A percentile compares a stretch with the other conserved stretches of the same genome.
Conservation (phyloP, 176 grass and related monocot genomes). For the Hsuehochloa calcarea region DNA sequence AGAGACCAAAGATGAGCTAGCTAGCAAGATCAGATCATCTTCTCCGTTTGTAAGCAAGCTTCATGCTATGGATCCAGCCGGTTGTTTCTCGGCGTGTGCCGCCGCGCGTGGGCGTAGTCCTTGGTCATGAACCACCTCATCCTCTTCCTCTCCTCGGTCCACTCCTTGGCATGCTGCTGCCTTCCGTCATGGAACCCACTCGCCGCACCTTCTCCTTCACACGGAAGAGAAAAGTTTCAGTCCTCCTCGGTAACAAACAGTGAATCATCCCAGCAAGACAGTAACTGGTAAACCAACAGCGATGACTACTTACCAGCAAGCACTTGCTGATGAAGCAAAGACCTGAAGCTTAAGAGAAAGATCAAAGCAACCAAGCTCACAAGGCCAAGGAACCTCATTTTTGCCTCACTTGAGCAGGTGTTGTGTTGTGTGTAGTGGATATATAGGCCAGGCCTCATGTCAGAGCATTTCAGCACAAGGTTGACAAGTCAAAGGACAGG, state of each 20-base stretch:
- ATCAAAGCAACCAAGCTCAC: slow-evolving; percentile 48
- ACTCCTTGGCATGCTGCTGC: slow-evolving; percentile 34
- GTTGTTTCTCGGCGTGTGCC: slow-evolving; percentile 54
- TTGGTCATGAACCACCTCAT: slow-evolving; percentile 52
- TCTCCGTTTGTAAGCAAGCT: background rate
- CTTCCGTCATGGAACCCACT: slow-evolving; percentile 21
- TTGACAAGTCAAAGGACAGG: slow-evolving; percentile 46
- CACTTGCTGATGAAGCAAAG: slow-evolving; percentile 56
- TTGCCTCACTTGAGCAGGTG: background rate
- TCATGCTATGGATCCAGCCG: slow-evolving; percentile 42
- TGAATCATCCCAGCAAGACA: background rate
- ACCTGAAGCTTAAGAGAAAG: slow-evolving; percentile 56
- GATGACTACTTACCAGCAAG: slow-evolving; percentile 48
- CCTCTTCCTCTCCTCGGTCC: slow-evolving; percentile 51
- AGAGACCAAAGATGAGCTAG: background rate
- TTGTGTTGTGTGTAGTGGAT: background rate
- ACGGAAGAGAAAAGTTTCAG: slow-evolving; percentile 2
- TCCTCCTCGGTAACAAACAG: background rate
- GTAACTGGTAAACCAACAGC: background rate
- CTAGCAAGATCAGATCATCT: background rate
- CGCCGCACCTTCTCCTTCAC: slow-evolving; percentile 30
- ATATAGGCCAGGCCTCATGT: slow-evolving; percentile 26
- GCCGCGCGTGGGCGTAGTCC: slow-evolving; percentile 39
- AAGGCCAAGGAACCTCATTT: slow-evolving; percentile 48
- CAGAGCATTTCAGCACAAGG: slow-evolving; percentile 31